Conservation (phyloP, 805 yeast genomes). For the Yarrowia deformans region DNA sequence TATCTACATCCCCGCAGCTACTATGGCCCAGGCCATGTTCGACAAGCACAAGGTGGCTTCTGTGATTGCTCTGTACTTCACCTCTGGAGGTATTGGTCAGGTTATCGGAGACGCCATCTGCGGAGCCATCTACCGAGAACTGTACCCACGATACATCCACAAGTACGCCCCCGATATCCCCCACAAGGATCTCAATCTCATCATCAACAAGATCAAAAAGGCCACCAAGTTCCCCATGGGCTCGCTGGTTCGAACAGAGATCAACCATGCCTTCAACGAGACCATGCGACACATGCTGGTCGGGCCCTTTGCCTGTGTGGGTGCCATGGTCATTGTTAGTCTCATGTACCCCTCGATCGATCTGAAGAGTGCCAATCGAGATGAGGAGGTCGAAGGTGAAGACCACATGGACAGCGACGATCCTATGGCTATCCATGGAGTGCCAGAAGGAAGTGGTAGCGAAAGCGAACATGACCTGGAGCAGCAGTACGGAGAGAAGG, state of each 20-base stretch:
- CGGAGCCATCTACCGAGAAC: conserved; percentile 24
- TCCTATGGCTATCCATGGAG: conserved; percentile 10
- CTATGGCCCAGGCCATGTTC: conserved; percentile 29
- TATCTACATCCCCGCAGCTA: conserved; percentile 20
- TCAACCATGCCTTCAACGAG: conserved; percentile 30
- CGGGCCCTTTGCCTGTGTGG: conserved; percentile 17
- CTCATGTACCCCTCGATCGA: conserved; percentile 22
- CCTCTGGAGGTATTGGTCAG: conserved; percentile 15
- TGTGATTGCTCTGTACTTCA: conserved; percentile 18
- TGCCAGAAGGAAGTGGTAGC: not conserved
- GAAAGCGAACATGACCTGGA: not conserved
- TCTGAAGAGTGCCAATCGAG: conserved; percentile 2
- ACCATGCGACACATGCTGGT: conserved; percentile 32
- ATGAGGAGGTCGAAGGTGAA: not conserved
- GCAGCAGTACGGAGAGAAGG: not conserved
- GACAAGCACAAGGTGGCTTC: conserved; percentile 29
- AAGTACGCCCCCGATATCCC: conserved; percentile 26
- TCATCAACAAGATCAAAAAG: conserved; percentile 33
- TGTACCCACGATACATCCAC: conserved; percentile 34
- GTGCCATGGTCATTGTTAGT: conserved; percentile 16
- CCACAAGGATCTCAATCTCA: conserved; percentile 12
- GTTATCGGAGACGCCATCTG: conserved; percentile 29
- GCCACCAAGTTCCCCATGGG: conserved; percentile 36
- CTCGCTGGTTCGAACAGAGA: conserved; percentile 23
- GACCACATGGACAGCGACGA: not conserved